phyloP scores from a whole-genome alignment of 1,139 yeast species.

The Protomyces arabidopsidicola region DNA sequence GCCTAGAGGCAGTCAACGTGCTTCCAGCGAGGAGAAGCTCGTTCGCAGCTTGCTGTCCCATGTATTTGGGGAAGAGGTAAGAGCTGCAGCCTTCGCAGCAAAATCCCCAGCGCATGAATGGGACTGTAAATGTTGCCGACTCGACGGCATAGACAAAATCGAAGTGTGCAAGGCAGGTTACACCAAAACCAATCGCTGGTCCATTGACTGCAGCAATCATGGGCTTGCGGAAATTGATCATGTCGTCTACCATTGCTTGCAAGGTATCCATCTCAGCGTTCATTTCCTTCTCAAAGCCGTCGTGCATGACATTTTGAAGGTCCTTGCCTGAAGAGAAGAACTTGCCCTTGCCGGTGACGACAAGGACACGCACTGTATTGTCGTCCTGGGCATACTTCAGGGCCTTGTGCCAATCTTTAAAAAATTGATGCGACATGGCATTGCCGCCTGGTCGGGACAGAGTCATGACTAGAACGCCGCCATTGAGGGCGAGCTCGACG shows the following conservation, averaged over 20 bases:
- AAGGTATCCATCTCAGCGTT: conserved; percentile 14
- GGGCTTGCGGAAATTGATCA: conserved; percentile 17
- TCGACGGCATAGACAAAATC: conserved; percentile 48
- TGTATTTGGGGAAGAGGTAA: conserved; percentile 8
- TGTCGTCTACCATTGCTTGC: conserved; percentile 7
- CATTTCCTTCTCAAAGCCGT: conserved; percentile 9
- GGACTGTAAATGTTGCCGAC: conserved; percentile 37
- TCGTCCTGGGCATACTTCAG: conserved; percentile 6
- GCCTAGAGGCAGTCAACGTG: background rate
- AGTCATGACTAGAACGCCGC: conserved; percentile 11
- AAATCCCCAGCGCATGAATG: conserved; percentile 26
- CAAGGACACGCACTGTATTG: conserved; percentile 10
- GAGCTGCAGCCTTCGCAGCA: conserved; percentile 21
- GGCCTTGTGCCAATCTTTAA: conserved; percentile 16
- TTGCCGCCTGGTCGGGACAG: conserved; percentile 18
- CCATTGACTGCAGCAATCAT: conserved; percentile 25
- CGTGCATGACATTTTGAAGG: conserved; percentile 8
- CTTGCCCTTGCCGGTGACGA: conserved; percentile 15
- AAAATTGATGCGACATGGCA: conserved; percentile 18
- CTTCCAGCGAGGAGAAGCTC: conserved; percentile 20
- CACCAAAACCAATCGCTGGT: conserved; percentile 42
- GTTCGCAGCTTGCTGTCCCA: conserved; percentile 16
- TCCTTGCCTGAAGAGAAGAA: conserved; percentile 23
- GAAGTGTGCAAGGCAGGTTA: conserved; percentile 42
- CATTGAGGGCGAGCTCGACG: background rate